phyloP scores from a whole-genome alignment of 352 stramenopile species.

The Globisporangium cylindrosporum region DNA sequence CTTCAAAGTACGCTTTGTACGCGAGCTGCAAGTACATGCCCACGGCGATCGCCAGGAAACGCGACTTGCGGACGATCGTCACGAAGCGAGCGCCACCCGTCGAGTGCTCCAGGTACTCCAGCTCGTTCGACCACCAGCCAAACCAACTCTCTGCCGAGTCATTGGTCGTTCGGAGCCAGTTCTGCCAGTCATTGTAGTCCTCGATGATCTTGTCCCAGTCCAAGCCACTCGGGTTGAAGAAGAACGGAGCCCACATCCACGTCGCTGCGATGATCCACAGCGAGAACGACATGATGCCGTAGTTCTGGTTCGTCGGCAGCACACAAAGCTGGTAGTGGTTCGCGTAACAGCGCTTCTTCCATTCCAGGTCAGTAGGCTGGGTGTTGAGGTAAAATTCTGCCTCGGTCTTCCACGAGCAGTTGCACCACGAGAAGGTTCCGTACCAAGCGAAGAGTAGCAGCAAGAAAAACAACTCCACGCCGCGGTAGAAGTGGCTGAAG shows the following conservation, averaged over 20 bases:
- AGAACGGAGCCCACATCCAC: constrained; percentile 86
- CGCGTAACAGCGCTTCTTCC: constrained; percentile 73
- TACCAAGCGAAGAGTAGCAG: constrained; percentile 84
- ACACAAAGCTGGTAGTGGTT: constrained; percentile 89
- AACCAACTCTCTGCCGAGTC: constrained; percentile 87
- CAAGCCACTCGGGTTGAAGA: constrained; percentile 97
- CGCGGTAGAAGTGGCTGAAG: constrained; percentile 97
- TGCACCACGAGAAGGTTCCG: constrained; percentile 93
- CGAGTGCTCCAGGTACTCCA: constrained; percentile 83
- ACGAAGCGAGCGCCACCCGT: constrained; percentile 59
- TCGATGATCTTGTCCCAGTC: constrained; percentile 96
- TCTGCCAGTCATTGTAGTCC: constrained; percentile 94
- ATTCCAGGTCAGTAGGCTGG: constrained; percentile 70
- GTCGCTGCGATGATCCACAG: constrained; percentile 92
- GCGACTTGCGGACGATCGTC: constrained; percentile 72
- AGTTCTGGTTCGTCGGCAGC: constrained; percentile 95
- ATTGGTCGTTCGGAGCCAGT: constrained; percentile 91
- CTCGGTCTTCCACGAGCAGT: constrained; percentile 81
- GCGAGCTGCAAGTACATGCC: constrained; percentile 81
- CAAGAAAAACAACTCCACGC: constrained; percentile 92
- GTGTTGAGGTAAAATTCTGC: constrained; percentile 71
- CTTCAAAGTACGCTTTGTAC: constrained; percentile 80
- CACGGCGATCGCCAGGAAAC: constrained; percentile 70
- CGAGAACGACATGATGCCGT: constrained; percentile 97
- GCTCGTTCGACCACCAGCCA: constrained; percentile 83